Evolutionary conservation across 192 early-diverging fungal species (phyloP), one percentile per base, ranked within the genome.

Genomic region (Dissophora globulifera): DNA sequence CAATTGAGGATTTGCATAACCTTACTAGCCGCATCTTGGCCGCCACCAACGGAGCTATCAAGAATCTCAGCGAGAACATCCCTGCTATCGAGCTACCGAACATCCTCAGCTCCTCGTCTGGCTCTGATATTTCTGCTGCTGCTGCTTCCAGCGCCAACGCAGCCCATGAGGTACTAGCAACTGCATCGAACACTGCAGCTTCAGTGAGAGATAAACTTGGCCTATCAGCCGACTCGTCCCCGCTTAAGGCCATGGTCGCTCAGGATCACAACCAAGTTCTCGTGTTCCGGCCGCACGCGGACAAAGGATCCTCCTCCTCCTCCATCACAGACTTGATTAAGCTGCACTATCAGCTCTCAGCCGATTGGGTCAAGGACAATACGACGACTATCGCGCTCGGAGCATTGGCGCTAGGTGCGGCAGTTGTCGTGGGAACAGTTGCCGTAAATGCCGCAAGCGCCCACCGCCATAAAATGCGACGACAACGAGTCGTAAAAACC

Each of bases 11-110:
- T 47, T 19, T 74, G 69, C 60, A 62, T 9, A 62, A 74, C 38
- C 27, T 74, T 12, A 58, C 69, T 0, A 65, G 49, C 42, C 61
- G 69, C 9, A 74, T 74, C 38, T 23, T 74, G 20, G 53, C 61
- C 15, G 63, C 61, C 5, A 64, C 61, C 15, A 59, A 42, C 12
- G 56, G 64, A 9, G 30, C 23, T 7, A 45, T 74, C 27, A 64
- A 64, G 42, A 51, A 59, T 41, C n/a, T 74, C 35, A 60, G 69
- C 52, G 69, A 74, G 61, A 74, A 64, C 46, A 64, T 64, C 17
- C 61, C 69, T 6, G 11, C 61, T 2, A 31, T 64, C 17, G 69
- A 74, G 31, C 46, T 64, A 16, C 58, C 59, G 8, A 22, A 22
- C 56, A 15, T 48, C 60, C 10, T 30, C 58, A 6, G 42, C 55